Evolutionary conservation across 2,329 filamentous ascomycete species (phyloP).

Genomic region (Drechslerella coelobrocha): DNA sequence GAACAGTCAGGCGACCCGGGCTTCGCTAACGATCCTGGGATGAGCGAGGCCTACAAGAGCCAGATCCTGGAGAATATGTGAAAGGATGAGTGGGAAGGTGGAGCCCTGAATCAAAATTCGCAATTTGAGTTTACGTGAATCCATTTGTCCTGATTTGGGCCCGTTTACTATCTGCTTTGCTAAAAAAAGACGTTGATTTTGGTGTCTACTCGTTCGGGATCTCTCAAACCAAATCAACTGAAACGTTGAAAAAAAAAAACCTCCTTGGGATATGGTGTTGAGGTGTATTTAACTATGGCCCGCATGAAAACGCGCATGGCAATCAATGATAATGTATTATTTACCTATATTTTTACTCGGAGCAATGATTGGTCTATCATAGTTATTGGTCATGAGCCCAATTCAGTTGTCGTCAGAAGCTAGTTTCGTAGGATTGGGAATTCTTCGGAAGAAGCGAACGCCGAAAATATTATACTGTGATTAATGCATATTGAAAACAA

Average conservation of each 20-base stretch:
- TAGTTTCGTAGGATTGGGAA: too few species aligned
- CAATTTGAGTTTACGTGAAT: not conserved
- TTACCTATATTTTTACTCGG: not conserved
- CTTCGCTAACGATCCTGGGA: slow-evolving; percentile 8
- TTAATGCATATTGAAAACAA: too few species aligned
- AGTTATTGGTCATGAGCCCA: not conserved
- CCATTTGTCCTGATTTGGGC: too few species aligned
- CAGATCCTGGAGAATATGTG: slow-evolving; percentile 45
- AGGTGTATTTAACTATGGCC: not conserved
- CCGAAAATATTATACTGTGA: too few species aligned
- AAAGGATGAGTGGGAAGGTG: not conserved
- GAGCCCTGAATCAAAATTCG: not conserved
- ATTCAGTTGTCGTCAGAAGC: too few species aligned
- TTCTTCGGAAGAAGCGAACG: too few species aligned
- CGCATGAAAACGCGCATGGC: not conserved
- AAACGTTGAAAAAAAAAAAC: too few species aligned
- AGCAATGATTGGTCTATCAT: not conserved
- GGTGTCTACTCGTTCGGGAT: too few species aligned
- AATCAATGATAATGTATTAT: not conserved
- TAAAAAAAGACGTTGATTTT: too few species aligned
- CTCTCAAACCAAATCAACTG: too few species aligned
- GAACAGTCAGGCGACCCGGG: slow-evolving; percentile 3
- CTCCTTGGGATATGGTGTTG: too few species aligned
- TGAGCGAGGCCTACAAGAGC: slow-evolving; percentile 35
- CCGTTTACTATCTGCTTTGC: too few species aligned